Evolutionary conservation across 2,329 filamentous ascomycete genomes (phyloP), one percentile per base, ranked within the genome.

Genomic region (Chaetomiaceae sp.): DNA sequence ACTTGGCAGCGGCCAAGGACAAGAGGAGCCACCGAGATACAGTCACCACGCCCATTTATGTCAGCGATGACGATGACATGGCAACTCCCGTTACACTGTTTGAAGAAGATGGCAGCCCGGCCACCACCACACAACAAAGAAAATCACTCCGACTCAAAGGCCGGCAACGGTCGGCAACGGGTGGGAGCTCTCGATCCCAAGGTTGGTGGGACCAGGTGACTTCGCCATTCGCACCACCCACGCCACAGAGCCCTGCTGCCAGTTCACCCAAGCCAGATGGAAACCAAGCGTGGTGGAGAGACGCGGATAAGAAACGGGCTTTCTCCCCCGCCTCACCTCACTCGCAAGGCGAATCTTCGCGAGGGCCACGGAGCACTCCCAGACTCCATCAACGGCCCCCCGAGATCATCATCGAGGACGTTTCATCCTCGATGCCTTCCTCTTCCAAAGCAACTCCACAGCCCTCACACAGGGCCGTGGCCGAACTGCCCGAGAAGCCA

Each of bases 171-270:
- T 72, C 59, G 69, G 72, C 38, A 68, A 75, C 40, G 68, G 81
- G 79, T 37, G 81, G 79, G 25, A 77, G 74, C 38, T 78, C 80
- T 11, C 77, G 76, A 51, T 85, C 84, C 23, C 76, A 78, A 55
- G 87, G 87, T 19, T 91, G 87, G 87, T 91, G 87, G 87, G 88
- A 89, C 62, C 78, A 88, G 59, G 82, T 91, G 51, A 84, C 80
- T 7, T 88, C 87, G 1, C 87, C 87, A 0, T 90, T 90, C 63
- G 62, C 70, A 15, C 74, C 78, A 27, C 63, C 63, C 14, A 76
- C 74, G 34, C 75, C 78, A 20, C 70, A 73, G 43, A 71, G 69
- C 43, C 69, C 70, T 43, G 69, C 63, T 61, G 53, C 67, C 46
- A 68, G 64, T 50, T 49, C 45, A 59, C 20, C 48, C 61, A 33